A percentile compares a stretch with the other conserved stretches of the same genome.
These are phyloP conservation scores for Neofusicoccum kwambonambiense DNA, from an alignment of 2,329 filamentous ascomycete species.

Conservation along the genomic window DNA sequence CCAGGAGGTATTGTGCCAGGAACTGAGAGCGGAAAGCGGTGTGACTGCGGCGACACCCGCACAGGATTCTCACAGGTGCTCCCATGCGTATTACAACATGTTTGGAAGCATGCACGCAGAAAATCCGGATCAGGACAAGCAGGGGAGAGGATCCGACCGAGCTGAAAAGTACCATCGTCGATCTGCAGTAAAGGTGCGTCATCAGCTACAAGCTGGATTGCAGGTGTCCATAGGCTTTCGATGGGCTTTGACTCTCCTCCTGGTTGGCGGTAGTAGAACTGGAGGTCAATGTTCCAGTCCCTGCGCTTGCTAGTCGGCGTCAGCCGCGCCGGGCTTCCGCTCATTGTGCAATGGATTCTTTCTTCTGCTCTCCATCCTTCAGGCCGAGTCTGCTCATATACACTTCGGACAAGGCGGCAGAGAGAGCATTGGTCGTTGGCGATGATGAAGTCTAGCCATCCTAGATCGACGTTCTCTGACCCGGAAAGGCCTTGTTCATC, in stretches of 20 bases:
- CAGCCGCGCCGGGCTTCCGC: background rate
- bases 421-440: background rate
- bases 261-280: background rate
- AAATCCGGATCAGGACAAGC: background rate
- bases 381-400: background rate
- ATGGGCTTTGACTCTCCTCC: background rate
- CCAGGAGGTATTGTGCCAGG: background rate
- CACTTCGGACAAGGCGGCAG: background rate
- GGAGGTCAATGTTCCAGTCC: background rate
- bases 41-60: background rate
- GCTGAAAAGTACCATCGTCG: background rate
- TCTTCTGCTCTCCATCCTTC: background rate
- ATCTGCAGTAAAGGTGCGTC: background rate
- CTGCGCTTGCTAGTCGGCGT: background rate
- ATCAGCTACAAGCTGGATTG: background rate
- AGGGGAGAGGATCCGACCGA: background rate
- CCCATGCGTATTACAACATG: background rate
- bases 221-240: background rate
- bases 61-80: background rate
- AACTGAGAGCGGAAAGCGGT: background rate
- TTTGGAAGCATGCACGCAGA: background rate
- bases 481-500: background rate
- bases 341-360: background rate
- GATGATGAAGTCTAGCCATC: background rate
- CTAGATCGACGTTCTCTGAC: background rate